Conservation (phyloP, 495 filamentous ascomycete genomes). For the Poronia punctata region DNA sequence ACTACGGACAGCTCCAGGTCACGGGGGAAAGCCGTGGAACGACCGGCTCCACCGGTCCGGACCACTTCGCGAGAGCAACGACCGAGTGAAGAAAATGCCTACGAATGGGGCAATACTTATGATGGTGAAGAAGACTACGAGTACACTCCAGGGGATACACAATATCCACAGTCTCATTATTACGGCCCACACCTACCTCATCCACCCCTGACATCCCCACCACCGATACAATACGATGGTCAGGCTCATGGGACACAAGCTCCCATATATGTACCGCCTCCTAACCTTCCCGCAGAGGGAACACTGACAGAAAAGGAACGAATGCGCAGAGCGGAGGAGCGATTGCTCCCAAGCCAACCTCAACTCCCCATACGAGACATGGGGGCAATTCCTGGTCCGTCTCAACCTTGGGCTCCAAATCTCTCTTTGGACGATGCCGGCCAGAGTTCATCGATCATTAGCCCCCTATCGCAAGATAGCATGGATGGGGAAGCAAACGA, state of each 20-base stretch:
- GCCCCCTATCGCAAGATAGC: neutral
- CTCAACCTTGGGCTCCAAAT: conserved; percentile 27
- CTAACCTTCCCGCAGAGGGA: conserved; percentile 45
- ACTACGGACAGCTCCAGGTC: conserved; percentile 69
- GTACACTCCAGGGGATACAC: conserved; percentile 11
- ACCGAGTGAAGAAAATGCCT: conserved; percentile 17
- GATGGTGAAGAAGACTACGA: conserved; percentile 22
- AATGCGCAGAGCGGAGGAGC: conserved; percentile 58
- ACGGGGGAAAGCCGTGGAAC: conserved; percentile 42
- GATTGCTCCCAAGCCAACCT: conserved; percentile 64
- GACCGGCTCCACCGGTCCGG: conserved; percentile 20
- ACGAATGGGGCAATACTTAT: conserved; percentile 21
- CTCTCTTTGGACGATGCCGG: conserved; percentile 12
- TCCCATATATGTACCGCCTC: conserved; percentile 45
- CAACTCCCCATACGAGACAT: conserved; percentile 45
- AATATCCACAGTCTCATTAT: conserved; percentile 16
- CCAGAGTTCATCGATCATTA: conserved; percentile 32
- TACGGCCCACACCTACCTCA: too few relatives aligned
- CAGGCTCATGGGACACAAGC: conserved; percentile 17
- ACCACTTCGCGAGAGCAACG: conserved; percentile 12
- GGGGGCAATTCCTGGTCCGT: conserved; percentile 40
- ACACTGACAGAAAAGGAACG: conserved; percentile 62
- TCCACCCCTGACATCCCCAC: conserved; percentile 16
- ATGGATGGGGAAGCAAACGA: conserved; percentile 7
- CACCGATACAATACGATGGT: conserved; percentile 24